phyloP scores from a whole-genome alignment of 306 rosid genomes.

The Astragalus glycyphyllos region DNA sequence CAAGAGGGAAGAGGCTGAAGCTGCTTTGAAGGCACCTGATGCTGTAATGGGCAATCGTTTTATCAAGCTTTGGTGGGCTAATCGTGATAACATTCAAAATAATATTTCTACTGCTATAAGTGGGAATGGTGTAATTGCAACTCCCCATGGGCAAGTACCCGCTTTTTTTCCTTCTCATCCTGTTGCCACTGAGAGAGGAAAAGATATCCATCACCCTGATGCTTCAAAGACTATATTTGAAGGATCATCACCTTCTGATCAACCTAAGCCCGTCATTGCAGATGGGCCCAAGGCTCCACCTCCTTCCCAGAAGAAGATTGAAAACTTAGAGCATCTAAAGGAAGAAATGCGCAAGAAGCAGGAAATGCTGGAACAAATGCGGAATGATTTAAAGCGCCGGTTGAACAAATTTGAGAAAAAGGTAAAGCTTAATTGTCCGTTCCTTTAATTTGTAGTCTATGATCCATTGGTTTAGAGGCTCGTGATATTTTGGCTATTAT shows the following conservation, averaged over 20 bases:
- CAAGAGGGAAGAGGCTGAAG: constrained; percentile 98
- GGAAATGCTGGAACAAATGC: constrained; percentile 93
- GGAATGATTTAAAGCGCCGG: constrained; percentile 80
- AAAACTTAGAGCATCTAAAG: constrained; percentile 76
- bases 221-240: constrained; percentile 65
- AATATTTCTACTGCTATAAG: constrained; percentile 54
- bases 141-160: constrained; percentile 60
- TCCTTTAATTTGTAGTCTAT: constrained; percentile 33
- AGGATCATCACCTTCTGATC: constrained; percentile 61
- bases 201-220: constrained; percentile 63
- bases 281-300: constrained; percentile 75
- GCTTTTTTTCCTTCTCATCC: constrained; percentile 58
- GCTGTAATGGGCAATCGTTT: constrained; percentile 99
- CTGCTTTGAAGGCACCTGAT: constrained; percentile 92
- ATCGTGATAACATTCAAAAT: constrained; percentile 91
- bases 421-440: constrained; percentile 51
- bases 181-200: constrained; percentile 56
- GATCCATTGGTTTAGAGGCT: constrained; percentile 25
- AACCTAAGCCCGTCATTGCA: constrained; percentile 53
- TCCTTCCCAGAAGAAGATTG: constrained; percentile 82
- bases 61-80: constrained; percentile 98
- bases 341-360: constrained; percentile 97
- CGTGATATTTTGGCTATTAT: constrained; percentile 32
- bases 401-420: constrained; percentile 85
- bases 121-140: constrained; percentile 56